Percentiles rank a stretch among this genome's conserved stretches.
Evolutionary conservation across 441 rosid species (phyloP).

Genomic region (Syzygium syzygioides): DNA sequence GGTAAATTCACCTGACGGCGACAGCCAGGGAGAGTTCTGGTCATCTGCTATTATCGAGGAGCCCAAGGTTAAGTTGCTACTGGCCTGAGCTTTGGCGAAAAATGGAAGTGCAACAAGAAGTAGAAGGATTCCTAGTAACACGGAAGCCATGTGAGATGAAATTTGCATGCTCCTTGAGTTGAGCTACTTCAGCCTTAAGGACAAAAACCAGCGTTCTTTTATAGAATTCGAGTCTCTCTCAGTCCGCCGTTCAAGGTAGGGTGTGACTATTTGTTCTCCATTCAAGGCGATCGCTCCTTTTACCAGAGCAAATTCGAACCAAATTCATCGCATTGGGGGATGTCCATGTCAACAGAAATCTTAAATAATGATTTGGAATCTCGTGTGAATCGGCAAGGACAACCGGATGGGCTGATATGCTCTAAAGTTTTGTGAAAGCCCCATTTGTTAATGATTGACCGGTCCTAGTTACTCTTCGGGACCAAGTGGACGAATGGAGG

Average conservation of each 20-base stretch:
- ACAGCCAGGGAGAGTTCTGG: background rate
- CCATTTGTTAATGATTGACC: too few species aligned
- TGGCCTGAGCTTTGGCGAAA: background rate
- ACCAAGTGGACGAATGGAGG: too few species aligned
- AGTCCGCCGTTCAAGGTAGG: background rate
- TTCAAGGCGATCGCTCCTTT: too few species aligned
- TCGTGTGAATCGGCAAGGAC: too few species aligned
- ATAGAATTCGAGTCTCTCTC: background rate
- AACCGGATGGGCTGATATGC: too few species aligned
- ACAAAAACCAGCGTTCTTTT: background rate
- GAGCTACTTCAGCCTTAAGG: background rate
- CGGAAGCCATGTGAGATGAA: background rate
- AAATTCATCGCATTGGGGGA: too few species aligned
- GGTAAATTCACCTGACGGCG: background rate
- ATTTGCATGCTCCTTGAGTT: background rate
- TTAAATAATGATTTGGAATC: too few species aligned
- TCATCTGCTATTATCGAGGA: accelerated
- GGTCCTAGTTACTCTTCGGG: too few species aligned
- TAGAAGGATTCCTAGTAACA: background rate
- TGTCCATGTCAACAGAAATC: too few species aligned
- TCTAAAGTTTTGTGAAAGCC: too few species aligned
- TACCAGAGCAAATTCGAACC: too few species aligned
- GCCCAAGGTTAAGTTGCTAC: background rate
- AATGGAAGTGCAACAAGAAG: background rate
- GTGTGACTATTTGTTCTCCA: too few species aligned